Evolutionary conservation across 306 rosid species (phyloP), one percentile per base, ranked within the genome.

Genomic region (Acacia melanoxylon): DNA sequence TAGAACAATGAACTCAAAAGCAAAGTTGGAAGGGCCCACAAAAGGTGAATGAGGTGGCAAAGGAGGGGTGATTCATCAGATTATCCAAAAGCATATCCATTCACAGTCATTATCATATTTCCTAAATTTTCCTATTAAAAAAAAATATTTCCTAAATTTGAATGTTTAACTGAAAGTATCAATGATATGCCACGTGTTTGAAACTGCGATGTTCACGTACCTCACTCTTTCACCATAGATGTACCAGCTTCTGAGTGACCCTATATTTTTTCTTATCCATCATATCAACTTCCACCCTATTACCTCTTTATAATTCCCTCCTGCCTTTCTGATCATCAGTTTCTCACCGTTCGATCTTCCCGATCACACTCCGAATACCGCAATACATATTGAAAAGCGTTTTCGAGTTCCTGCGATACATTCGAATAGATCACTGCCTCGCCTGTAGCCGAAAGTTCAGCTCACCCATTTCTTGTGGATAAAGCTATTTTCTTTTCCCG

Each of bases 391-490:
- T 1, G 48, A 19, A 9, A 17, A 9, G 72, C 27, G 27, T 35
- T 68, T 68, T 37, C 48, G 16, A 73, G 29, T 76, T 45, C 33
- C 13, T 24, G 31, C 58, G n/a, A 58, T 59, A 48, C 79, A 75
- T 41, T 16, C 11, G 14, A 42, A 59, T 46, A 46, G 41, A 72
- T 79, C 63, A n/a, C 63, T n/a, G 29, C 29, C 9, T 56, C 63
- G 5, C n/a, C 20, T 63, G n/a, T 29, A 14, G 69, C 69, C 69
- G 69, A 63, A 29, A 63, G 69, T 63, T 63, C n/a, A 13, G 69
- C 69, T 29, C n/a, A 63, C 33, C 49, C 80, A 9, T 81, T 63
- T 63, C 76, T 77, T 83, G 62, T 78, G 82, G 86, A 87, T 83
- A 80, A 78, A 87, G 85, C 68, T 24, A 44, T 76, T 63, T 45